Base-by-base conservation (phyloP, 2,329 filamentous ascomycete genomes). In the Trichoderma endophyticum region DNA sequence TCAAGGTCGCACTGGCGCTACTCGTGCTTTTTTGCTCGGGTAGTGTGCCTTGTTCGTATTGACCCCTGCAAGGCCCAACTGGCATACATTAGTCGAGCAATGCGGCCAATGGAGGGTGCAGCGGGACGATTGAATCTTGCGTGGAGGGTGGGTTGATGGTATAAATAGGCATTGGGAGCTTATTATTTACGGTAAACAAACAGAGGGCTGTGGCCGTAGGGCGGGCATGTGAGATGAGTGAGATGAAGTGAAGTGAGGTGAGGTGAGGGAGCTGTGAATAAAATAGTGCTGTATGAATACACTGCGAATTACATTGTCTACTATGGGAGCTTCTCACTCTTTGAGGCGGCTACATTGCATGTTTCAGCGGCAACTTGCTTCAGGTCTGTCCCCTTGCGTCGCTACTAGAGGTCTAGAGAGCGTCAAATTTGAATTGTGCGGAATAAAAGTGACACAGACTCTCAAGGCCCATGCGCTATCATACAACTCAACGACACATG, bases 31-130 rank as follows among this genome's bases (percentile, higher is more conserved):
- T 30, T 30, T 48, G 34, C 30, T 51, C 56, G 54, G 56, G 36
- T n/a, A 34, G 24, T 70, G 57, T 70, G 66, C 64, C 64, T 67
- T 70, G 57, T 70, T 70, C 66, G 66, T 70, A 70, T 70, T 70
- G 28, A 61, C 66, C 66, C 66, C 66, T 70, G 66, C 57, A 62
- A 61, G 56, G 30, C 21, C 57, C 66, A 62, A n/a, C 48, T 62
- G 66, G 56, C 57, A 51, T 70, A 70, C 57, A 54, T 70, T 70
- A 70, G 66, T 54, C 39, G 66, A 48, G 57, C 48, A 57, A 39
- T 54, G 51, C 64, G 51, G 21, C 66, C 66, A 70, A 70, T 70
- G 15, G 66, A 61, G 54, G 32, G 32, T 39, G 51, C 64, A 56
- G 64, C 30, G 64, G 39, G 66, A 26, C 34, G 56, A 59, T 60